phyloP scores from a whole-genome alignment of 805 yeast genomes.

The Metschnikowia santaceciliae region DNA sequence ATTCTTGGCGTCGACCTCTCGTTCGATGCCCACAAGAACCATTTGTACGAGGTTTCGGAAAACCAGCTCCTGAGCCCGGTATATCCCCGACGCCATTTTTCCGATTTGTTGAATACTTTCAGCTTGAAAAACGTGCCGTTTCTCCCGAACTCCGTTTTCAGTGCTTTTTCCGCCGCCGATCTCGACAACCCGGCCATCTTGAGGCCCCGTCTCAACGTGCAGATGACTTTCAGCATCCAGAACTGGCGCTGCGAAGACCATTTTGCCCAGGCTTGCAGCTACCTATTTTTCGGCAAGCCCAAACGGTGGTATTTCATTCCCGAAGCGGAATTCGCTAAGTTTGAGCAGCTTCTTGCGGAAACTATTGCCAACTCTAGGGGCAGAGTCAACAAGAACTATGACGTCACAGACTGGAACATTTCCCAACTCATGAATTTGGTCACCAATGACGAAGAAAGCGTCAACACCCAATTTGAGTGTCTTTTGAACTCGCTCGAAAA shows the following conservation, averaged over 20 bases:
- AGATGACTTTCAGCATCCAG: slow-evolving; percentile 50
- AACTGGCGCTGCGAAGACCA: slow-evolving; percentile 64
- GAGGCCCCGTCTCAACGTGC: slow-evolving; percentile 45
- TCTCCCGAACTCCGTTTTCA: slow-evolving; percentile 46
- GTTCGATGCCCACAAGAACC: not conserved
- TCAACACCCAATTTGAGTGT: slow-evolving; percentile 22
- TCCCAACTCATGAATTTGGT: slow-evolving; percentile 17
- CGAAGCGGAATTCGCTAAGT: slow-evolving; percentile 48
- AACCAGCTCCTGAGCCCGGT: not conserved
- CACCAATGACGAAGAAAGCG: slow-evolving; percentile 14
- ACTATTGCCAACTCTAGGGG: slow-evolving; percentile 9
- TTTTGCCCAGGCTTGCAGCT: slow-evolving; percentile 50
- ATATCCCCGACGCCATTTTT: not conserved
- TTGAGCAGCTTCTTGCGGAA: slow-evolving; percentile 40
- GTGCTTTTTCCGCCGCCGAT: slow-evolving; percentile 39
- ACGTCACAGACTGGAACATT: slow-evolving; percentile 19
- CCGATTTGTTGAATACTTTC: slow-evolving; percentile 43
- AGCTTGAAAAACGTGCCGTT: slow-evolving; percentile 54
- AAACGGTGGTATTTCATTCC: slow-evolving; percentile 64
- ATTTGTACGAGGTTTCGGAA: not conserved
- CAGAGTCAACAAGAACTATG: slow-evolving; percentile 18
- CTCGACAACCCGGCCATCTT: slow-evolving; percentile 42
- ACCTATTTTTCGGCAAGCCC: slow-evolving; percentile 51
- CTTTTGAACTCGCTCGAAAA: slow-evolving; percentile 30
- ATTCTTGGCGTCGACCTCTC: not conserved